Percentiles rank a stretch among this genome's conserved stretches.
These are phyloP conservation scores for Acidomyces sp. DNA, from an alignment of 495 filamentous ascomycete genomes.

Conservation along the genomic window DNA sequence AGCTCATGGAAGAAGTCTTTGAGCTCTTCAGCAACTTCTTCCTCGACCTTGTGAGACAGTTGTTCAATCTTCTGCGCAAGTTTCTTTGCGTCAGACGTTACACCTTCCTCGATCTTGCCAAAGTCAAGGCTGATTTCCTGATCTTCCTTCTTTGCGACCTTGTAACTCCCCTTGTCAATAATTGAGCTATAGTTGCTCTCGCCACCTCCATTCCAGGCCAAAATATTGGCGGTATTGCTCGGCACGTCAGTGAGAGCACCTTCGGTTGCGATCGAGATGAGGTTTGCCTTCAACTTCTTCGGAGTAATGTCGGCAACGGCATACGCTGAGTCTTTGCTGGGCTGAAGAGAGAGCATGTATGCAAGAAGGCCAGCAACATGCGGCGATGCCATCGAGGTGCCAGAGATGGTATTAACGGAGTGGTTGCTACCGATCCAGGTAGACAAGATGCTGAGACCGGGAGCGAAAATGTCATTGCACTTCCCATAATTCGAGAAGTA, in stretches of 20 bases:
- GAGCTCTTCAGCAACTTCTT: slow-evolving; percentile 51
- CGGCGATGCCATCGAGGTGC: slow-evolving; percentile 98
- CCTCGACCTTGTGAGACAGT: slow-evolving; percentile 21
- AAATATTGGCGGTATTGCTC: slow-evolving; percentile 67
- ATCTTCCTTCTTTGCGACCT: slow-evolving; percentile 13
- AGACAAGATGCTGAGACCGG: slow-evolving; percentile 89
- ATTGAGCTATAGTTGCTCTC: slow-evolving; percentile 81
- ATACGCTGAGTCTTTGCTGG: slow-evolving; percentile 72
- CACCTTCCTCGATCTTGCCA: slow-evolving; percentile 18
- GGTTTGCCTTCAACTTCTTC: slow-evolving; percentile 78
- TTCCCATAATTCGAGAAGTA: slow-evolving; percentile 99
- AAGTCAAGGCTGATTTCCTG: slow-evolving; percentile 21
- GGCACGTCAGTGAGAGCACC: slow-evolving; percentile 77
- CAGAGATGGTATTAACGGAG: slow-evolving; percentile 95
- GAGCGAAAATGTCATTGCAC: slow-evolving; percentile 98
- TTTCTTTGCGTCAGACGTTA: slow-evolving; percentile 15
- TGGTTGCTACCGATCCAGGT: slow-evolving; percentile 96
- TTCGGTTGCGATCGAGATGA: slow-evolving; percentile 71
- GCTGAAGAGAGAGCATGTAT: slow-evolving; percentile 95
- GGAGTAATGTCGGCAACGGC: slow-evolving; percentile 82
- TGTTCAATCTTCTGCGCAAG: slow-evolving; percentile 15
- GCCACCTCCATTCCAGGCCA: slow-evolving; percentile 98
- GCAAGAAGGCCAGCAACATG: slow-evolving; percentile 93
- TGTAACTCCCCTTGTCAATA: slow-evolving; percentile 53
- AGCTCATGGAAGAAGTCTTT: slow-evolving; percentile 12